Evolutionary conservation across 257 asterid species (phyloP), one percentile per base, ranked within the genome.

Genomic region (Plantago major): DNA sequence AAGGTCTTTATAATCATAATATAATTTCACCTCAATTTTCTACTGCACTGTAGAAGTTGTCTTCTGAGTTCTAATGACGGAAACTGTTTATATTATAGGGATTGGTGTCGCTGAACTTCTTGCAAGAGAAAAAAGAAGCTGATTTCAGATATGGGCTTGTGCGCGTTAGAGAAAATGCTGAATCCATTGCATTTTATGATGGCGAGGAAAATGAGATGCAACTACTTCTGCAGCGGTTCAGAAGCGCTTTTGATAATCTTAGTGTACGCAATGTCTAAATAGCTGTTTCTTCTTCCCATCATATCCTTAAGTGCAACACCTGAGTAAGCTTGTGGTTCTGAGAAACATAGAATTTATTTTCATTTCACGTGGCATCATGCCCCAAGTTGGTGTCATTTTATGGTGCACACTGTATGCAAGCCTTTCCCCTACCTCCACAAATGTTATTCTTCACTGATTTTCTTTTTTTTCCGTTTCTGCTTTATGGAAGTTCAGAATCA

Each of bases 91-190:
- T 37, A 22, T 66, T 58, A n/a, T 63, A 88, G 96, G 96, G 87
- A 54, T 68, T 90, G 74, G 97, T 88, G 78, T 60, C 71, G 49
- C 75, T 87, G 63, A 90, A 90, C 81, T 90, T 90, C 77, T 68
- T 87, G 81, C 96, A 90, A 90, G 96, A 88, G 84, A 85, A 88
- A 76, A 88, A 85, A 65, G 96, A 88, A 82, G 96, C 95, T 33
- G 96, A 88, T 80, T 88, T 88, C 48, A 84, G 95, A 28, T 88
- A 88, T 60, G 96, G 92, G 53, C 92, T 88, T 53, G 92, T 88
- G 64, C 96, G 97, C 10, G 76, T 90, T 72, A 73, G 97, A 68
- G 97, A 90, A 77, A 90, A 90, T 76, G 97, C 97, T 42, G 97
- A 90, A 72, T 85, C 97, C 67, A 90, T 90, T 74, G 97, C 97